Evolutionary conservation across 306 rosid genomes (phyloP), one percentile per base, ranked within the genome.

Genomic region (Begonia peltatifolia): DNA sequence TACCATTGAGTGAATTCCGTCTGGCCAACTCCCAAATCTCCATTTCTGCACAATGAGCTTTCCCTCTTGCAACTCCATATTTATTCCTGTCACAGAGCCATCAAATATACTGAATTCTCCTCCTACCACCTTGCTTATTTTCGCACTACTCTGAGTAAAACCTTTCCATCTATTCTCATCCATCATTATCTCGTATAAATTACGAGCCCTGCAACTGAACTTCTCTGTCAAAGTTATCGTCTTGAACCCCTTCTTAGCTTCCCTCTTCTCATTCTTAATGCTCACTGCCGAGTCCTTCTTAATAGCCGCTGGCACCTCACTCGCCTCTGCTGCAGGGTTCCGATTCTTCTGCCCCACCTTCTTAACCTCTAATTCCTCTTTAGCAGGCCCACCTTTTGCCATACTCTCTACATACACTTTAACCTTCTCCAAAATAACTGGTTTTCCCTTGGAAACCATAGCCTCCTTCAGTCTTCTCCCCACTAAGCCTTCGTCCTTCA

Each of bases 111-210:
- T 76, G 23, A 90, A 61, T 14, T 83, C 94, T 9, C 94, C 99
- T 30, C 94, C 94, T 52, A 83, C 94, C 65, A 80, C 94, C 50
- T 86, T 90, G 53, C 86, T 90, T 54, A 90, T 90, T 73, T 53
- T 83, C 0, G 99, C 92, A 81, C 78, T 76, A 54, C 99, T 90
- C 74, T 79, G 94, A 3, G 92, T 83, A 25, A 90, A 86, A 8
- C 99, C 99, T 62, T 77, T 85, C 99, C 99, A 90, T 59, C 95
- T 79, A 60, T 90, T 90, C 64, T 90, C 99, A 63, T 90, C 99
- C 94, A 90, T 74, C 77, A 90, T 53, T 60, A 90, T 90, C 82
- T 90, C 99, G 70, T 41, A 90, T 70, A 90, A n/a, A 70, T 79
- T 67, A 48, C 60, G 64, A 10, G 95, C 94, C 57, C 92, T 69